Base-by-base conservation (phyloP, 2,329 filamentous ascomycete species). In the Talaromyces sp. region DNA sequence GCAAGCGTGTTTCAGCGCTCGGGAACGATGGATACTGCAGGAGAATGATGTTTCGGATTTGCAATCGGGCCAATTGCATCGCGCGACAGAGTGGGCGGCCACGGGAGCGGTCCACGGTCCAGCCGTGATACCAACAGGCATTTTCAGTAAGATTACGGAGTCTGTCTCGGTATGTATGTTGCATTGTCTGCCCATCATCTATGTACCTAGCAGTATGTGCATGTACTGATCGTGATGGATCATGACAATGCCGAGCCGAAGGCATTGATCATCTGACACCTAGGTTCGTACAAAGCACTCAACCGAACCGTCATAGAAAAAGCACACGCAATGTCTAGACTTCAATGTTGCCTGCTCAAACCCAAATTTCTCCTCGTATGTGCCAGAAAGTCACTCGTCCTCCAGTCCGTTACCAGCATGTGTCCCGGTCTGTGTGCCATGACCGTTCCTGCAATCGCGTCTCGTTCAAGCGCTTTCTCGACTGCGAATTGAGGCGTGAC, bases 401-500 rank as follows among this genome's bases (percentile, higher is more conserved):
- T 76, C 57, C 70, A 75, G 78, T 89, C 87, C 61, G 88, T 73
- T 1, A 88, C 75, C 49, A 89, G 71, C 87, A 89, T 89, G 72
- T 87, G 80, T 0, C 86, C 86, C 0, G 86, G 87, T 19, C 83
- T 82, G 76, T 90, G 87, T 0, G 82, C 84, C 79, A 90, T 86
- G 1, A 89, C 80, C 1, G 80, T 78, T 0, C 87, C 87, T 56
- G 84, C 70, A 54, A 88, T 70, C 8, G 73, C 76, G 8, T 85
- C 84, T 65, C 78, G 79, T 81, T 87, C 83, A 1, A 89, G 84
- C 15, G 86, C 85, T 64, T 78, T 79, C 80, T 87, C 83, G 1
- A 89, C 85, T 15, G 86, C 87, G 70, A 88, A 84, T 71, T 89
- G 87, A 1, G 88, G 87, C 43, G 87, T 89, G 11, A 89, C 87